Conservation (phyloP, 192 early-diverging fungal genomes). For the Gorgonomyces haynaldii region DNA sequence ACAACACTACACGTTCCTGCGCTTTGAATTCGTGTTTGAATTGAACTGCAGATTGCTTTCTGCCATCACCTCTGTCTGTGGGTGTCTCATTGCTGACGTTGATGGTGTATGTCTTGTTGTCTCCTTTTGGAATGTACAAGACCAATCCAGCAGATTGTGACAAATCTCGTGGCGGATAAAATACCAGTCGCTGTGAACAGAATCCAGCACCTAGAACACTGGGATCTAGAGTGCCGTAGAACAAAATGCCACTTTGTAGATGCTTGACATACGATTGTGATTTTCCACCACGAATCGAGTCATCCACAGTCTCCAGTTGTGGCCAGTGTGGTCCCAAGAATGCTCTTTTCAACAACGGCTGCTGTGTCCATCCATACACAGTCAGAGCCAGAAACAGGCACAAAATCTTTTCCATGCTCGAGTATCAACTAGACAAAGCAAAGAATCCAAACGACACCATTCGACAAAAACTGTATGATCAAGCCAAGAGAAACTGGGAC, state of each 20-base stretch:
- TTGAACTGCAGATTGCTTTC: neutral
- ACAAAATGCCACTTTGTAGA: neutral
- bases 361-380: no score
- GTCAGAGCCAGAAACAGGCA: no score
- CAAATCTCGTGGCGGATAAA: neutral
- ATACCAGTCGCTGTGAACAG: neutral
- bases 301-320: neutral
- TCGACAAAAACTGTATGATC: slow-evolving; percentile 17
- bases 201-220: neutral
- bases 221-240: neutral
- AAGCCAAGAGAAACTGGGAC: slow-evolving; percentile 35
- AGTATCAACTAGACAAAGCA: no score
- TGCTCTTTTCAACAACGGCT: no score
- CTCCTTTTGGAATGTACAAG: neutral
- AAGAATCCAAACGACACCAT: no score
- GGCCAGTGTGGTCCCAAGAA: no score
- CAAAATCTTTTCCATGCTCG: no score
- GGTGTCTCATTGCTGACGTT: neutral
- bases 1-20: neutral
- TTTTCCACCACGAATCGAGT: neutral
- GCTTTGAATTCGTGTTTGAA: neutral
- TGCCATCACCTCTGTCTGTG: neutral
- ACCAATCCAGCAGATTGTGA: neutral
- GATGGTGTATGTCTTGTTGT: neutral
- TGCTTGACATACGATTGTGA: neutral